Conservation (phyloP, 176 grass and related monocot species). For the Tillandsia fasciculata region DNA sequence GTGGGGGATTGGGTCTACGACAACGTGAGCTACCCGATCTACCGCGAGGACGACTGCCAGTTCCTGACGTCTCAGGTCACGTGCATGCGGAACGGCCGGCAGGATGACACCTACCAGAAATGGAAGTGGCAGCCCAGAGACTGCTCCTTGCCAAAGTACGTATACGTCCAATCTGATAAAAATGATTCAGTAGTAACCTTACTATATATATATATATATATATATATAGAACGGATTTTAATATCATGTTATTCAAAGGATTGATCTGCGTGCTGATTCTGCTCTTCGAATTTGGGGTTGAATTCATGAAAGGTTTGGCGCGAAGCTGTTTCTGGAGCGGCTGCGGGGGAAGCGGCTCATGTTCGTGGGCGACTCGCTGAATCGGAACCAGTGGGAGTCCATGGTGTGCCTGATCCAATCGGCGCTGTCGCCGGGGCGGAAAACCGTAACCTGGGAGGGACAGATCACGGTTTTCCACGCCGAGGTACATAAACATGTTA, state of each 20-base stretch:
- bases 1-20: slow-evolving; percentile 73
- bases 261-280: no score
- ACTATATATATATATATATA: not conserved
- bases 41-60: slow-evolving; percentile 58
- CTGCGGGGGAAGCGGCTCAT: slow-evolving; percentile 32
- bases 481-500: slow-evolving; percentile 1
- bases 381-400: slow-evolving; percentile 41
- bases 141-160: slow-evolving; percentile 62
- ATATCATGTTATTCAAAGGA: no score
- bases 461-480: slow-evolving; percentile 20
- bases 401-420: slow-evolving; percentile 39
- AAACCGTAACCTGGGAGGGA: slow-evolving; percentile 22
- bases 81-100: slow-evolving; percentile 85
- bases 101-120: slow-evolving; percentile 75
- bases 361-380: slow-evolving; percentile 35
- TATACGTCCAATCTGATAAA: not conserved
- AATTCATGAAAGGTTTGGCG: slow-evolving; percentile 23
- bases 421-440: slow-evolving; percentile 19
- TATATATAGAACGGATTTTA: not conserved
- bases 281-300: no score
- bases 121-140: slow-evolving; percentile 81
- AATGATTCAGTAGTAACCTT: not conserved
- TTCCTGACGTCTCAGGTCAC: slow-evolving; percentile 83
- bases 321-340: slow-evolving; percentile 21
- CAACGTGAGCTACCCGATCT: slow-evolving; percentile 58